A percentile compares a stretch with the other conserved stretches of the same genome.
These are phyloP conservation scores for Claviceps purpurea DNA, from an alignment of 2,329 filamentous ascomycete genomes.

Conservation along the genomic window DNA sequence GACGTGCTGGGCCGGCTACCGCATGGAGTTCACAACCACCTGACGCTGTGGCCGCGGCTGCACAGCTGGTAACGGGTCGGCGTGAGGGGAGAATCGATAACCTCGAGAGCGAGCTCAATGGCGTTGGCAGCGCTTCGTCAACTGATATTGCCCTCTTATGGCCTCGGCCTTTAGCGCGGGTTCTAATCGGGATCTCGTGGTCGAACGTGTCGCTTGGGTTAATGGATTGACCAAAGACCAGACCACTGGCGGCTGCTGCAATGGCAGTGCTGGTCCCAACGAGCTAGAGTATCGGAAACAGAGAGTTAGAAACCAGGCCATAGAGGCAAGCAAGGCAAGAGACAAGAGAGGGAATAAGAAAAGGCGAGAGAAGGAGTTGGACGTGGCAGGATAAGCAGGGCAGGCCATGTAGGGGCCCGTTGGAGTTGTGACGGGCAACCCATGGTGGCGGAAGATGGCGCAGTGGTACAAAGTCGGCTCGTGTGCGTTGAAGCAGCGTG, in stretches of 20 bases:
- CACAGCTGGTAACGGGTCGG: conserved; percentile 5
- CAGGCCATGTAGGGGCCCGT: neutral
- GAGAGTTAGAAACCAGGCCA: conserved; percentile 8
- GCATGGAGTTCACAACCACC: conserved; percentile 7
- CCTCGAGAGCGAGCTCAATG: conserved; percentile 1
- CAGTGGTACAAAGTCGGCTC: conserved; percentile 1
- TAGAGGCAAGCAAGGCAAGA: neutral
- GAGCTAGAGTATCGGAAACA: conserved; percentile 28
- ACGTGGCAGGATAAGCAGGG: neutral
- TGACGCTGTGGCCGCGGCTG: neutral
- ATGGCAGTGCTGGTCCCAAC: conserved; percentile 49
- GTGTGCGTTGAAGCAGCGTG: neutral
- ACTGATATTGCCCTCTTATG: conserved; percentile 18
- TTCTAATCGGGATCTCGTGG: conserved; percentile 10
- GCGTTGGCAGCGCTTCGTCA: conserved; percentile 19
- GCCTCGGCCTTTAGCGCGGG: conserved; percentile 6
- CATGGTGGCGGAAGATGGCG: conserved; percentile 2
- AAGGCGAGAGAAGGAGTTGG: neutral
- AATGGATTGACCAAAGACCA: conserved; percentile 43
- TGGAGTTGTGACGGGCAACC: neutral
- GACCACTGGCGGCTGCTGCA: conserved; percentile 44
- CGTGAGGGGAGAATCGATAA: conserved; percentile 3
- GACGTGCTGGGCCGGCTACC: conserved; percentile 16
- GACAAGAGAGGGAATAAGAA: neutral
- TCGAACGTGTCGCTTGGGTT: conserved; percentile 23